These are phyloP conservation scores for Alternaria arborescens DNA, from an alignment of 2,329 filamentous ascomycete genomes.

Conservation along the genomic window DNA sequence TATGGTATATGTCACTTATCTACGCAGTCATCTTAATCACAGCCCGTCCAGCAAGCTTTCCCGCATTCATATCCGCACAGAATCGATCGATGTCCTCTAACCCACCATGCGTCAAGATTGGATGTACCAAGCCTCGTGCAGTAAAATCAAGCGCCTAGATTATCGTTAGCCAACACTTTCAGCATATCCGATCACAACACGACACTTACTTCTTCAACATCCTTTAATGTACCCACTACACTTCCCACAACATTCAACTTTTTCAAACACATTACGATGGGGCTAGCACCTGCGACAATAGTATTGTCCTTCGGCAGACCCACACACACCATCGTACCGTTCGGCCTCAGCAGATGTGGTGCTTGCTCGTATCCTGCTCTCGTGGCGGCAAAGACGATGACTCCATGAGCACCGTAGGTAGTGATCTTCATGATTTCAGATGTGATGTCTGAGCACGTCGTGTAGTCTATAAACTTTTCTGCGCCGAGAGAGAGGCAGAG, in stretches of 20 bases:
- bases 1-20: neutral
- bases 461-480: constrained; percentile 66
- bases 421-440: constrained; percentile 57
- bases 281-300: constrained; percentile 37
- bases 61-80: constrained; percentile 50
- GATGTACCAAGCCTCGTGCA: constrained; percentile 53
- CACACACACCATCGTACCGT: constrained; percentile 42
- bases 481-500: constrained; percentile 61
- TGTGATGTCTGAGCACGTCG: constrained; percentile 68
- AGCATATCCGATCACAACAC: no score
- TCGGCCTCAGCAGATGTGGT: constrained; percentile 36
- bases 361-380: constrained; percentile 48
- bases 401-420: constrained; percentile 77
- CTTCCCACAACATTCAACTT: constrained; percentile 55
- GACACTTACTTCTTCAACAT: constrained; percentile 48
- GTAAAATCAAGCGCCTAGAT: constrained; percentile 55
- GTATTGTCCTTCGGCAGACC: constrained; percentile 36
- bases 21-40: constrained; percentile 51
- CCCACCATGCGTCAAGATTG: constrained; percentile 51
- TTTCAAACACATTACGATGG: constrained; percentile 51
- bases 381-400: constrained; percentile 75
- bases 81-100: constrained; percentile 53
- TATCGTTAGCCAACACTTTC: neutral
- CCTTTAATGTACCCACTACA: constrained; percentile 55
- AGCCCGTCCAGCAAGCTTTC: constrained; percentile 53